Base-by-base conservation (phyloP, 2,329 filamentous ascomycete species). In the Ophiostoma ulmi region DNA sequence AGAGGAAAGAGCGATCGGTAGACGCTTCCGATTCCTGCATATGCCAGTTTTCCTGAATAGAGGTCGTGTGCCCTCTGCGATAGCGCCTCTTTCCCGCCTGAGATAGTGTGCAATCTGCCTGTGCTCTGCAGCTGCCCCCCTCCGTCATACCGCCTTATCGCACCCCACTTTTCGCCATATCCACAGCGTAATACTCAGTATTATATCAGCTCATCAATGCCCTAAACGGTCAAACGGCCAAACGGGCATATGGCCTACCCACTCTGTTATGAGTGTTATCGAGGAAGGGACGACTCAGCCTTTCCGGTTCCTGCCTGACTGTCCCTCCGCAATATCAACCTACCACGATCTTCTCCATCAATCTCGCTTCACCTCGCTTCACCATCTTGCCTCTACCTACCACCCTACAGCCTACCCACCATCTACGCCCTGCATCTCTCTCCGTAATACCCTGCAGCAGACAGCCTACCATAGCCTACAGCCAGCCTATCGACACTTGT, bases 101-200 rank as follows among this genome's bases (percentile, higher is more conserved):
- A 48, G 44, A 48, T 17, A 48, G 44, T 7, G 44, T 20, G 44
- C 52, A 58, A 10, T 26, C n/a, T 13, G 52, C 52, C 52, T 17
- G 11, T 58, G 52, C n/a, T 41, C 39, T 58, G 52, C 11, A 58
- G 52, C 1, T 31, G n/a, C 52, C 52, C 52, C 52, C 22, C 52
- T n/a, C 31, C 63, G 38, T 66, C 35, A 39, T 66, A 38, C n/a
- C 63, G 35, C 17, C 63, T 39, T 39, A 58, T 58, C 52, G 52
- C 22, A 26, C 52, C 52, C 52, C 52, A 58, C 52, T 58, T 58
- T 58, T 26, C 7, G 22, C 22, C 22, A 58, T 48, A 17, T 58
- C 52, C 52, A 58, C 52, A 58, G 52, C 22, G 52, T 22, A n/a
- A n/a, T n/a, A 26, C 26, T 26, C 26, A 26, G 26, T 26, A 26